Evolutionary conservation across 768 basidiomycete species (phyloP).

Genomic region (Boletellus ananiceps): DNA sequence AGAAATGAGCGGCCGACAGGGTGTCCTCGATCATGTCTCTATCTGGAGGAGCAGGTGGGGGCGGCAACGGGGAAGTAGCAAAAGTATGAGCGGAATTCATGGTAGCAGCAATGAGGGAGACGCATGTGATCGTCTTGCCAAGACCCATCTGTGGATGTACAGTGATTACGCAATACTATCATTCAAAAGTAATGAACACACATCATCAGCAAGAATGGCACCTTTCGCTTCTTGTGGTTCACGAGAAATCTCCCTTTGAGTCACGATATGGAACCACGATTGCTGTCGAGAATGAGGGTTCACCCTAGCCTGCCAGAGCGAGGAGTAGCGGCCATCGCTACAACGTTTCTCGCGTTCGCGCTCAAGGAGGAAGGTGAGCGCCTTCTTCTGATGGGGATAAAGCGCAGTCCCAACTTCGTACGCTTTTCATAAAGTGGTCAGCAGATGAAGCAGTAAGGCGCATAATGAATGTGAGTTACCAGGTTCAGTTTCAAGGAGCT

Average conservation of each 20-base stretch:
- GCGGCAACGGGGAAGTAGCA: conserved; percentile 50
- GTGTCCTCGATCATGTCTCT: conserved; percentile 26
- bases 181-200: conserved; percentile 39
- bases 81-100: conserved; percentile 65
- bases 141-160: conserved; percentile 77
- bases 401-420: conserved; percentile 76
- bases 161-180: conserved; percentile 11
- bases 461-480: conserved; percentile 45
- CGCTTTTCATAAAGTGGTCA: conserved; percentile 36
- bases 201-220: conserved; percentile 94
- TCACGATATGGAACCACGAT: conserved; percentile 83
- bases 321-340: conserved; percentile 57
- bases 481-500: conserved; percentile 81
- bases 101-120: conserved; percentile 89
- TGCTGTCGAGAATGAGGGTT: conserved; percentile 44
- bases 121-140: conserved; percentile 94
- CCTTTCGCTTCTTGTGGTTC: conserved; percentile 76
- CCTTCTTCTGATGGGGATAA: conserved; percentile 98
- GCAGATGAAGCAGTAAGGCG: conserved; percentile 7
- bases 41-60: conserved; percentile 40
- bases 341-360: conserved; percentile 66
- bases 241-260: conserved; percentile 65
- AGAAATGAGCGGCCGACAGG: conserved; percentile 56
- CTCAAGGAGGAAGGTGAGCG: conserved; percentile 90
- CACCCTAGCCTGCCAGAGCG: conserved; percentile 62